A percentile compares a stretch with the other conserved stretches of the same genome.
These are phyloP conservation scores for Eutrema salsugineum DNA, from an alignment of 441 rosid species.

Conservation along the genomic window DNA sequence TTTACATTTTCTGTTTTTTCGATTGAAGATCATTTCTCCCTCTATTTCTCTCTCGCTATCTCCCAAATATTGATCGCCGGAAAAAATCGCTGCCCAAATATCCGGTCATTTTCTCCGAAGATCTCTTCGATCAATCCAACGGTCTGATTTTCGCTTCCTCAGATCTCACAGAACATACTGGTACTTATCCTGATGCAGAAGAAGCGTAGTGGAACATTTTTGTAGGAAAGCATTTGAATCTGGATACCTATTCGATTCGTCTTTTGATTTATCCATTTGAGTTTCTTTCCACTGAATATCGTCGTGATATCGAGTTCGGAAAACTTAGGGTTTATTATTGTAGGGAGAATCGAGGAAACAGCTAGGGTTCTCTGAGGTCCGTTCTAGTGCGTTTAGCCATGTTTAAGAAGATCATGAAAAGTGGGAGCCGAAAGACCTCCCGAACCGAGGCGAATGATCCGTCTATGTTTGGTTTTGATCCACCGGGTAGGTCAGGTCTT, in stretches of 20 bases:
- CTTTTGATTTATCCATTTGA: constrained; percentile 34
- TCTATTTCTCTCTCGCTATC: not conserved
- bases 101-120: constrained; percentile 34
- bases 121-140: constrained; percentile 15
- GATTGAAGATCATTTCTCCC: not conserved
- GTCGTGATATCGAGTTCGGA: not conserved
- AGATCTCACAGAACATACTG: constrained; percentile 4
- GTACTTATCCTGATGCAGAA: not conserved
- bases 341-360: not conserved
- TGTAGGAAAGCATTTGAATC: not conserved
- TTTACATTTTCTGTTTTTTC: not conserved
- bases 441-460: constrained; percentile 54
- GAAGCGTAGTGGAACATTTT: constrained; percentile 4
- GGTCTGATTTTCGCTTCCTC: constrained; percentile 5
- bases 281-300: constrained; percentile 5
- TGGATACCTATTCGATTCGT: not conserved
- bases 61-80: constrained; percentile 32
- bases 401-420: constrained; percentile 89
- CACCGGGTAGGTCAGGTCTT: constrained; percentile 38
- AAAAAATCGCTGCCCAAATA: not conserved
- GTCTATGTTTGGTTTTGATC: constrained; percentile 38
- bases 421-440: constrained; percentile 67
- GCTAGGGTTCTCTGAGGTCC: constrained; percentile 32
- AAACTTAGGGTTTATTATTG: constrained; percentile 16
- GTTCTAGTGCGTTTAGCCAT: constrained; percentile 31